Base-by-base conservation (phyloP, 306 rosid species). In the Oemleria cerasiformis region DNA sequence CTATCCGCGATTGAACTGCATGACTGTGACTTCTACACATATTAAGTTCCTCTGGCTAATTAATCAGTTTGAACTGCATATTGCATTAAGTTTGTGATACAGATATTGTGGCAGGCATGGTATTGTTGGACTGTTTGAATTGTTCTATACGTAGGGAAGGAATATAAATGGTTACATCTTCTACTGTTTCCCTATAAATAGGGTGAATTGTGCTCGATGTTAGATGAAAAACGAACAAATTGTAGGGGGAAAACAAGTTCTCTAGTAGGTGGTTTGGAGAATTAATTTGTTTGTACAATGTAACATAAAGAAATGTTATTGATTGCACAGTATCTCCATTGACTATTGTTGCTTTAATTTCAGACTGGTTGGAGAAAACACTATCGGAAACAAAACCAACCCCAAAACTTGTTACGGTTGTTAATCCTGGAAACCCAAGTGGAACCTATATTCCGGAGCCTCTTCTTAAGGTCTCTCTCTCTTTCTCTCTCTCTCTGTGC, bases 401-500 rank as follows among this genome's bases (percentile, higher is more conserved):
- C 65, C 99, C 99, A 55, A 94, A 94, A 86, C 90, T 94, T 73
- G 99, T 94, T 15, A 89, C 84, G 40, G 86, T 94, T 72, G 98
- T 94, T 54, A 94, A 94, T 84, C 98, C 98, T 11, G 98, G 98
- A 74, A 94, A 94, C 68, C 98, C 98, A 49, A 44, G 76, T 49
- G 98, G 97, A 79, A 91, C 98, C 75, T 91, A 89, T 75, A 89
- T 94, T 78, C 99, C 99, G 0, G 92, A 89, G 63, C 58, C 86
- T 72, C 95, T 91, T 76, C 92, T 94, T 38, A 79, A 89, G 99
- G 99, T 94, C 23, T 77, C 57, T 23, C 65, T 63, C 65, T 75
- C 78, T 71, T 63, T 65, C 74, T 64, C 38, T 67, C 62, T 82
- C 73, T 63, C 73, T 69, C 68, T 39, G 36, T 2, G 36, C 36